These are phyloP conservation scores for Pythium aquatile DNA, from an alignment of 352 stramenopile genomes.

Conservation along the genomic window DNA sequence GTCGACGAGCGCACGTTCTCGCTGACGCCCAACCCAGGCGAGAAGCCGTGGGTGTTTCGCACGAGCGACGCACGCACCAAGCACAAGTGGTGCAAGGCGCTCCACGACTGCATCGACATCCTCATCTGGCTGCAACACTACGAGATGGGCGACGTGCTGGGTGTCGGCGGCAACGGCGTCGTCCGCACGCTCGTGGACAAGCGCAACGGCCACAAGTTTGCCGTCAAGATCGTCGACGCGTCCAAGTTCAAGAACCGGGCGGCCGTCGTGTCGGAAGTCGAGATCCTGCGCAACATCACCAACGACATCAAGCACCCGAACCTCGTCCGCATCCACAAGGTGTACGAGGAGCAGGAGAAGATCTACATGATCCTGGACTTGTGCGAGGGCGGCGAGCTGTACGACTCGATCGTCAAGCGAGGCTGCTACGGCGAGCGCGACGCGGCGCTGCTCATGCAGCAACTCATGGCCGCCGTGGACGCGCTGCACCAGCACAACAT, in stretches of 20 bases:
- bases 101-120: slow-evolving; percentile 79
- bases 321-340: slow-evolving; percentile 78
- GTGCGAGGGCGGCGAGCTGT: slow-evolving; percentile 70
- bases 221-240: slow-evolving; percentile 77
- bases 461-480: slow-evolving; percentile 63
- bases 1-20: slow-evolving; percentile 56
- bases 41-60: slow-evolving; percentile 67
- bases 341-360: slow-evolving; percentile 81
- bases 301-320: slow-evolving; percentile 80
- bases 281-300: slow-evolving; percentile 80
- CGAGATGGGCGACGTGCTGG: slow-evolving; percentile 55
- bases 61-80: slow-evolving; percentile 50
- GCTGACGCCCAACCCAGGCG: slow-evolving; percentile 41
- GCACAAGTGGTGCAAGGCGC: slow-evolving; percentile 55
- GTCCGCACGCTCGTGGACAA: slow-evolving; percentile 66
- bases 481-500: slow-evolving; percentile 77
- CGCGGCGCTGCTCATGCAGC: slow-evolving; percentile 59
- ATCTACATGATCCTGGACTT: slow-evolving; percentile 80
- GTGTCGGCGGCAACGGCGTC: slow-evolving; percentile 73
- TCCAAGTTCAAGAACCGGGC: slow-evolving; percentile 74
- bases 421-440: slow-evolving; percentile 66
- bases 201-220: slow-evolving; percentile 48
- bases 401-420: slow-evolving; percentile 67
- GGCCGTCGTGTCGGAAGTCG: slow-evolving; percentile 66
- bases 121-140: slow-evolving; percentile 75